These are phyloP conservation scores for Bromus sterilis DNA, from an alignment of 176 grass and related monocot genomes.

Conservation along the genomic window DNA sequence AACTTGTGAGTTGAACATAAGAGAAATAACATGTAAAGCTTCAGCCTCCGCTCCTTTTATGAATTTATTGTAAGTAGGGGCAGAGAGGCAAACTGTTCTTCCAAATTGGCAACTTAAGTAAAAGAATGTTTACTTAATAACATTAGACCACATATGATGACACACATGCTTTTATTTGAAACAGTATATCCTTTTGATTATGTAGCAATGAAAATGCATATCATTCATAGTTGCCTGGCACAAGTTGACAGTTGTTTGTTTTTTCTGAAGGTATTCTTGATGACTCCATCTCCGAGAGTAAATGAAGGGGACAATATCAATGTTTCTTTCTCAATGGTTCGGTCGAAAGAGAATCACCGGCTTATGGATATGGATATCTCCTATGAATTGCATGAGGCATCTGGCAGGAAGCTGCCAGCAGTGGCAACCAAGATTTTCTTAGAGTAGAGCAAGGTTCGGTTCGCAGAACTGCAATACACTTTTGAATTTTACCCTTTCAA, in stretches of 20 bases:
- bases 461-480: not conserved
- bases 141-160: not conserved
- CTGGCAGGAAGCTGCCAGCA: conserved; percentile 56
- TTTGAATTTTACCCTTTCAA: not conserved
- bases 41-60: not conserved
- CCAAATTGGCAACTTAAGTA: not conserved
- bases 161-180: not conserved
- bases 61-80: not conserved
- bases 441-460: conserved; percentile 54
- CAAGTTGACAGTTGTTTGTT: not conserved
- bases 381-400: conserved; percentile 65
- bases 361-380: conserved; percentile 89
- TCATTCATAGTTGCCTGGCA: not conserved
- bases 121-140: not conserved
- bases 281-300: conserved; percentile 60
- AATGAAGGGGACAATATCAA: conserved; percentile 65
- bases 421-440: conserved; percentile 59
- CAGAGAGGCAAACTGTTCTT: not conserved
- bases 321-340: conserved; percentile 77
- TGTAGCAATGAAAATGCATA: not conserved
- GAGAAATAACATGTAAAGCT: not conserved
- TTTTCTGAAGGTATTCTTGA: conserved; percentile 64
- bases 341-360: conserved; percentile 90
- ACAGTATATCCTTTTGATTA: not conserved
- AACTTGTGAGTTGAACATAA: not conserved